Base-by-base conservation (phyloP, 257 asterid species). In the Thymus mandschuricus region DNA sequence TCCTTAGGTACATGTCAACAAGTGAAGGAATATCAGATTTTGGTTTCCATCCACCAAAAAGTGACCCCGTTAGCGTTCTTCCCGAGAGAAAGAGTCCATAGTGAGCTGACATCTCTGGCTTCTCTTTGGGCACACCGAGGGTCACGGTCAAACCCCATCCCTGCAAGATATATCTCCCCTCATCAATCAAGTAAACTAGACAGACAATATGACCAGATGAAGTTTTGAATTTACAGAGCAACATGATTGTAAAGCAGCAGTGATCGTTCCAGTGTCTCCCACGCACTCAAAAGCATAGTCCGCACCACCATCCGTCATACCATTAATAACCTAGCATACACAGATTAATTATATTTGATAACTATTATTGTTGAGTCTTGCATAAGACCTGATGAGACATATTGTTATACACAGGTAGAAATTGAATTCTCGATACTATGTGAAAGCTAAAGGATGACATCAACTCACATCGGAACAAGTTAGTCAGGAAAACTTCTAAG, bases 31-130 rank as follows among this genome's bases (percentile, higher is more conserved):
- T 83, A 66, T 94, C 95, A 11, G 97, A 91, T 82, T 94, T 94
- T 1, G 98, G 98, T 75, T 82, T 94, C 98, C 98, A 94, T 72
- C 98, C 98, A 72, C 98, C 98, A 60, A 85, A 87, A 54, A 94
- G 86, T 10, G 96, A 87, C 62, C 98, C 98, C 27, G 82, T 91
- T 48, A 94, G 80, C 51, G 94, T 91, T 79, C 92, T 86, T 67
- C 98, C 97, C 10, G 74, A 75, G 63, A 94, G 96, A 66, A 94
- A 75, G 61, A 94, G 84, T 71, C 90, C 96, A 65, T 85, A 94
- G 71, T 91, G 97, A 76, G 92, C 88, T 69, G 87, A 72, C 48
- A 94, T 71, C 72, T 84, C 91, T 43, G 98, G 96, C 60, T 84
- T 89, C 79, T 71, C 88, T 82, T 87, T 94, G 33, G 98, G 97